A percentile compares a stretch with the other conserved stretches of the same genome.
phyloP scores from a whole-genome alignment of 1,284 basidiomycete species.

The Papiliotrema nemorosa region DNA sequence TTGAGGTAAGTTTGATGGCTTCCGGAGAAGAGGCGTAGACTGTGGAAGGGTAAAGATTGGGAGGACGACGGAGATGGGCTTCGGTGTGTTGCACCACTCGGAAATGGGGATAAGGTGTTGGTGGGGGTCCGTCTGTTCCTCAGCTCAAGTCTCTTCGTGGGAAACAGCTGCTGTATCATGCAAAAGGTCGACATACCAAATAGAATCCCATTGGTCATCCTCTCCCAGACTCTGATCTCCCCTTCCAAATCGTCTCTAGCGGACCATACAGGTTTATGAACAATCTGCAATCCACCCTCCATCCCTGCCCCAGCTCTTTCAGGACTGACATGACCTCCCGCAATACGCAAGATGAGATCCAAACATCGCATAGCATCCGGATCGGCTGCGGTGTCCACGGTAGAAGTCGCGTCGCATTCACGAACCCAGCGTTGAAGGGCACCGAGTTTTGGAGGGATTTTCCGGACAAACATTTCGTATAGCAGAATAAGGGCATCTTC shows the following conservation, averaged over 20 bases:
- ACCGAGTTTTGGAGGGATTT: slow-evolving; percentile 56
- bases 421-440: slow-evolving; percentile 59
- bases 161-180: background rate
- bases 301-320: slow-evolving; percentile 8
- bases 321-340: slow-evolving; percentile 10
- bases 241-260: slow-evolving; percentile 30
- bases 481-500: slow-evolving; percentile 55
- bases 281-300: slow-evolving; percentile 15
- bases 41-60: slow-evolving; percentile 31
- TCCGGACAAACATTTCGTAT: slow-evolving; percentile 56
- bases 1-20: slow-evolving; percentile 50
- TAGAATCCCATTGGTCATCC: slow-evolving; percentile 33
- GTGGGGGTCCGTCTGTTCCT: slow-evolving; percentile 10
- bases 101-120: slow-evolving; percentile 27
- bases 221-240: slow-evolving; percentile 42
- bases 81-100: slow-evolving; percentile 41
- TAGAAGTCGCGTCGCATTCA: slow-evolving; percentile 56
- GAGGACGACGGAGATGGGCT: slow-evolving; percentile 32
- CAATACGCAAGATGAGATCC: slow-evolving; percentile 56
- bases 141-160: background rate
- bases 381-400: slow-evolving; percentile 38
- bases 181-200: slow-evolving; percentile 23
- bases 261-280: slow-evolving; percentile 32
- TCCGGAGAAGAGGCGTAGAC: slow-evolving; percentile 52
- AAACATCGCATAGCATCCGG: slow-evolving; percentile 52